Conservation (phyloP, 441 rosid species). For the Breynia disticha region DNA sequence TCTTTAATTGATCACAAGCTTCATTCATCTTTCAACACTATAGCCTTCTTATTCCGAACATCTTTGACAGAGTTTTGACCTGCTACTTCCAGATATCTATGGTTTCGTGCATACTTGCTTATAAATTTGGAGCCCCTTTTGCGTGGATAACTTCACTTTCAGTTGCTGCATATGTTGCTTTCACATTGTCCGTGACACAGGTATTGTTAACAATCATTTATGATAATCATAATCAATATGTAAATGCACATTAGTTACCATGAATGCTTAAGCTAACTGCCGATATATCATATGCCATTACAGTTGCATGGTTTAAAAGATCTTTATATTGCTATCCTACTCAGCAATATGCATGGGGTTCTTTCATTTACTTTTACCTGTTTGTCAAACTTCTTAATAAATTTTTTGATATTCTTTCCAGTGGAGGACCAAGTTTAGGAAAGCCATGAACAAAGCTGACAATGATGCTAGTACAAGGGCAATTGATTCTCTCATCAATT, state of each 20-base stretch:
- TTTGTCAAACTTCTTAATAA: neutral
- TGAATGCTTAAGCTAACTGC: neutral
- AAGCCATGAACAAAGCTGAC: constrained; percentile 86
- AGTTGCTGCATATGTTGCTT: constrained; percentile 63
- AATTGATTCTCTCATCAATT: constrained; percentile 82
- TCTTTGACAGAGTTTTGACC: constrained; percentile 28
- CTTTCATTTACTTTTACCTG: neutral
- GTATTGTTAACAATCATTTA: constrained; percentile 24
- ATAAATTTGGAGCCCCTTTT: constrained; percentile 81
- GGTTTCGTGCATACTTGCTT: constrained; percentile 84
- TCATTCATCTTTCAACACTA: neutral
- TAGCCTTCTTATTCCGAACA: constrained; percentile 18
- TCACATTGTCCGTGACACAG: constrained; percentile 87
- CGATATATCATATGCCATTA: too few relatives aligned
- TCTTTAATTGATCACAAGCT: neutral
- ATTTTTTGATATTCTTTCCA: constrained; percentile 24
- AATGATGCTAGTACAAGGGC: constrained; percentile 80
- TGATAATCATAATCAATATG: constrained; percentile 2
- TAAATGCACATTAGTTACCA: too few relatives aligned
- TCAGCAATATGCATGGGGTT: neutral
- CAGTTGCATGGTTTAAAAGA: too few relatives aligned
- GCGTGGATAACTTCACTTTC: constrained; percentile 77
- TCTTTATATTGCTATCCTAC: too few relatives aligned
- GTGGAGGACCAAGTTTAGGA: constrained; percentile 89
- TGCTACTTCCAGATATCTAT: constrained; percentile 64